Conservation (phyloP, 257 asterid genomes). For the Fraxinus americana region DNA sequence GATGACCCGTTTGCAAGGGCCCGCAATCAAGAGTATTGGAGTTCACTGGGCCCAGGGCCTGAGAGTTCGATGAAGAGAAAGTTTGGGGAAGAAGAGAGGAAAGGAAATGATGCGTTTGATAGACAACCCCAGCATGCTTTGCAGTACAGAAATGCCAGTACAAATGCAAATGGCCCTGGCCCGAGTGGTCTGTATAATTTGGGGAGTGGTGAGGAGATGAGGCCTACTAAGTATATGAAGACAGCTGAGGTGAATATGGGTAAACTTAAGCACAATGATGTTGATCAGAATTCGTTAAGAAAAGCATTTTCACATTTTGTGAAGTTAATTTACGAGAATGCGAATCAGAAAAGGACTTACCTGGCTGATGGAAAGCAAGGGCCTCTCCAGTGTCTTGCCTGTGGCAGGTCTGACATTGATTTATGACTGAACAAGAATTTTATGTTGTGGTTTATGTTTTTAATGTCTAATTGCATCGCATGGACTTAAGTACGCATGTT, state of each 20-base stretch:
- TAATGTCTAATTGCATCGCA: constrained; percentile 1
- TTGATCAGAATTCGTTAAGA: constrained; percentile 59
- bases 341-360: constrained; percentile 54
- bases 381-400: constrained; percentile 64
- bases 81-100: constrained; percentile 76
- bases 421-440: constrained; percentile 26
- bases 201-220: constrained; percentile 54
- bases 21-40: constrained; percentile 53
- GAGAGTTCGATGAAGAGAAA: constrained; percentile 68
- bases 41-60: constrained; percentile 32
- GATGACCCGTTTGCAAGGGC: constrained; percentile 36
- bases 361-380: constrained; percentile 86
- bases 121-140: constrained; percentile 90
- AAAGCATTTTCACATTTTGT: constrained; percentile 69
- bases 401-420: constrained; percentile 62
- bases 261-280: constrained; percentile 54
- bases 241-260: constrained; percentile 43
- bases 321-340: constrained; percentile 66
- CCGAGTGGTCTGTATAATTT: constrained; percentile 41
- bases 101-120: constrained; percentile 67
- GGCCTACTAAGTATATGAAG: constrained; percentile 61
- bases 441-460: constrained; percentile 12
- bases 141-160: constrained; percentile 72
- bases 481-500: constrained; percentile 1
- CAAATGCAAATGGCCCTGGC: constrained; percentile 57